A percentile compares a stretch with the other conserved stretches of the same genome.
phyloP scores from a whole-genome alignment of 257 asterid genomes.

The Haberlea rhodopensis region DNA sequence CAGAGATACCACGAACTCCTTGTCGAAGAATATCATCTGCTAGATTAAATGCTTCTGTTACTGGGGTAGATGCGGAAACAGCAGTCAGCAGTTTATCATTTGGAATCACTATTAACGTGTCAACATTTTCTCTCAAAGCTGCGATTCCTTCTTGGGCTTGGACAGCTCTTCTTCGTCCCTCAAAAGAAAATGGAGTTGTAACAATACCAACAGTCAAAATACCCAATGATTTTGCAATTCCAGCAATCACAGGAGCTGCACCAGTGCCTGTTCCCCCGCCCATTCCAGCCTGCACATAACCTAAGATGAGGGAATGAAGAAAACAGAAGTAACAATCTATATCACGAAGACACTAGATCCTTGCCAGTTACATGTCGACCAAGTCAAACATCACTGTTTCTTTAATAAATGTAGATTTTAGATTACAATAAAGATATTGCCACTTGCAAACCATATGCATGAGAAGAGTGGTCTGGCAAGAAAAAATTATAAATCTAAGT shows the following conservation, averaged over 20 bases:
- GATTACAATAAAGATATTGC: neutral
- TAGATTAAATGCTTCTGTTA: conserved; percentile 92
- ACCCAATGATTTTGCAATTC: conserved; percentile 86
- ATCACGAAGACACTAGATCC: neutral
- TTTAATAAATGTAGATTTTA: neutral
- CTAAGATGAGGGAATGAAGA: conserved; percentile 13
- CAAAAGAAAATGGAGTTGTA: conserved; percentile 92
- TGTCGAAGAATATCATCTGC: conserved; percentile 98
- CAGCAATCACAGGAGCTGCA: conserved; percentile 94
- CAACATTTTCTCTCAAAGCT: conserved; percentile 86
- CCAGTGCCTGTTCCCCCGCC: conserved; percentile 99
- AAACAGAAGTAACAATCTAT: neutral
- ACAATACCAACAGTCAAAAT: conserved; percentile 93
- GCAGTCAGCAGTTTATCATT: conserved; percentile 85
- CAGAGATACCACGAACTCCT: conserved; percentile 98
- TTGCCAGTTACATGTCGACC: conserved; percentile 6
- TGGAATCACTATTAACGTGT: conserved; percentile 92
- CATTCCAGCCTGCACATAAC: conserved; percentile 84
- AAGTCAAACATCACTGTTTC: neutral
- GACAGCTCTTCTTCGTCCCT: conserved; percentile 92
- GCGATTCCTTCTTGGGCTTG: conserved; percentile 99
- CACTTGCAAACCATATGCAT: neutral
- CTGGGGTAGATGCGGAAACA: conserved; percentile 93
- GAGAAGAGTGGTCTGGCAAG: neutral
- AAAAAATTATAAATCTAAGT: neutral